Conservation (phyloP, 1,284 basidiomycete species). For the Leccinum pachyderme region DNA sequence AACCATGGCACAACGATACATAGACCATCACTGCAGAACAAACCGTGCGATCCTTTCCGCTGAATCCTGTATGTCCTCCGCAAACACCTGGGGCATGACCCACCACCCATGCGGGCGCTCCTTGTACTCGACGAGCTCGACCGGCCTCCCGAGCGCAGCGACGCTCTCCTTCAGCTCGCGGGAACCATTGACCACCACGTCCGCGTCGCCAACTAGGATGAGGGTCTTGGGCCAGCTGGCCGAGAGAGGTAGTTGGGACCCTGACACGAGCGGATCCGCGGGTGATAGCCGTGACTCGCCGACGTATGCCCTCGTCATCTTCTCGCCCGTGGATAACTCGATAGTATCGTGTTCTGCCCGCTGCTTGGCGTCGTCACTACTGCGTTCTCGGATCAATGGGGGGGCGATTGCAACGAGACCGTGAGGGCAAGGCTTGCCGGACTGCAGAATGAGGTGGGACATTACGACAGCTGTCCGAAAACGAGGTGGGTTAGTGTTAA, state of each 20-base stretch:
- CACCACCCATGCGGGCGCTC: slow-evolving; percentile 26
- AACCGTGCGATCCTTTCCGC: slow-evolving; percentile 12
- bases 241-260: slow-evolving; percentile 15
- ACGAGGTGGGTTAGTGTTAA: not conserved
- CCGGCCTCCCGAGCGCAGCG: not conserved
- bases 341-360: slow-evolving; percentile 11
- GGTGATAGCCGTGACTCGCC: slow-evolving; percentile 5
- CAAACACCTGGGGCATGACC: slow-evolving; percentile 17
- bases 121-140: slow-evolving; percentile 28
- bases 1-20: not conserved
- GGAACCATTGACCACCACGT: slow-evolving; percentile 15
- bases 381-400: not conserved
- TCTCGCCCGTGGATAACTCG: rapidly evolving
- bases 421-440: not conserved
- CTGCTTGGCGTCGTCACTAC: slow-evolving; percentile 6
- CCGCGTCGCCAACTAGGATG: slow-evolving; percentile 22
- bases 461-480: not conserved
- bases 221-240: slow-evolving; percentile 25
- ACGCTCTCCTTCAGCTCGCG: slow-evolving; percentile 12
- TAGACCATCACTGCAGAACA: not conserved
- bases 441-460: not conserved
- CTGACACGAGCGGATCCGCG: slow-evolving; percentile 23
- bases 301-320: slow-evolving; percentile 6
- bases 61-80: slow-evolving; percentile 13
- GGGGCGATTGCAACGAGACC: not conserved